Conservation (phyloP, 768 basidiomycete genomes). For the Phaeotremella fagi region DNA sequence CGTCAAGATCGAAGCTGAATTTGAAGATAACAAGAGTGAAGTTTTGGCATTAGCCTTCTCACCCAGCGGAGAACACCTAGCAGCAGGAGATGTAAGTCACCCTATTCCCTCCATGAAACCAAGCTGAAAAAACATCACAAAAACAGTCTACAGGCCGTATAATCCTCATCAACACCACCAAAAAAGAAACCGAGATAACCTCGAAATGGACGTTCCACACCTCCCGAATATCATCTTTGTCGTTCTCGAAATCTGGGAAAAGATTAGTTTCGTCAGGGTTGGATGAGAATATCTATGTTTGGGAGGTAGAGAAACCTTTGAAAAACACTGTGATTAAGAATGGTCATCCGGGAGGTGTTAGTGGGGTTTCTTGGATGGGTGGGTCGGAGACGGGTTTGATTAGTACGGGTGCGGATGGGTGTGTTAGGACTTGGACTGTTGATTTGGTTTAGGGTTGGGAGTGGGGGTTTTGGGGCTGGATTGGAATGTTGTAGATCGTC, state of each 20-base stretch:
- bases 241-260: conserved; percentile 67
- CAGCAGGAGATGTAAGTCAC: conserved; percentile 77
- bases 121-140: neutral
- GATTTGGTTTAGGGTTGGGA: neutral
- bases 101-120: neutral
- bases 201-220: conserved; percentile 83
- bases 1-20: conserved; percentile 54
- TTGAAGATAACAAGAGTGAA: conserved; percentile 60
- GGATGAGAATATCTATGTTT: conserved; percentile 89
- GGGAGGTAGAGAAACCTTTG: conserved; percentile 63
- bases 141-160: conserved; percentile 74
- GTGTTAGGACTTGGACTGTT: conserved; percentile 55
- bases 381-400: conserved; percentile 57
- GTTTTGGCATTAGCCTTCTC: conserved; percentile 75
- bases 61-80: conserved; percentile 67
- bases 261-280: conserved; percentile 82
- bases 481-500: neutral
- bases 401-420: conserved; percentile 75
- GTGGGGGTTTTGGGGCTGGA: too few species aligned
- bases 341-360: conserved; percentile 78
- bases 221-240: conserved; percentile 70
- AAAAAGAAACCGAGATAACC: conserved; percentile 53
- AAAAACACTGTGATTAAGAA: conserved; percentile 76
- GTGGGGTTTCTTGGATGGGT: conserved; percentile 72
- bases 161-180: conserved; percentile 65